Base-by-base conservation (phyloP, 208 protist species). In the Naegleria gruberi region DNA sequence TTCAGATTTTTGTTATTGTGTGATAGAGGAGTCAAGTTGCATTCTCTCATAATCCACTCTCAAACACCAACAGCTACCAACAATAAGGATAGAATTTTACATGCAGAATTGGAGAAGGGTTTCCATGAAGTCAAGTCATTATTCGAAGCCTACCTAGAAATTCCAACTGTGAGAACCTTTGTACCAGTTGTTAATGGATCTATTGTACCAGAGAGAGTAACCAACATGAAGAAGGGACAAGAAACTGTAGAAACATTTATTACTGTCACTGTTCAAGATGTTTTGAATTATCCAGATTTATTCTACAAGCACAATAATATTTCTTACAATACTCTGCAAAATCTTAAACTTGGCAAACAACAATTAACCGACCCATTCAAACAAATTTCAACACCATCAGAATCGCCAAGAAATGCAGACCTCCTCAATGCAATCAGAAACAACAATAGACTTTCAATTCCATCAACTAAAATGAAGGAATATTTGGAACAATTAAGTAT, bases 61-160 rank as follows among this genome's bases (percentile, higher is more conserved):
- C 51, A 65, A 65, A 23, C 51, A 30, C 51, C 51, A 65, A 23
- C 51, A 65, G 51, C 51, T 23, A 1, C 51, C 4, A 65, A 23
- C 51, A 55, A 45, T 26, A 42, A 88, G 26, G n/a, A 88, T 10
- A 51, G n/a, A 65, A 6, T 30, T 15, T 65, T 88, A n/a, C 84
- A 88, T 65, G 26, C 5, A 6, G 84, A 88, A 57, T 30, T 88
- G 0, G 45, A 88, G 26, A 88, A 88, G 45, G 84, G 84, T 43
- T 88, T n/a, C 12, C 5, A 40, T n/a, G 45, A 88, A 42, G 15
- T 43, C 6, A 88, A 65, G 30, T 0, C 8, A 3, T 65, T 88
- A 3, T 65, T 65, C 30, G 51, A 65, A 23, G 0, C 15, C 30
- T 65, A 65, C 30, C 51, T 65, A 3, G 51, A 30, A 30, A 23